Conservation (phyloP, 805 yeast species). For the Wickerhamiella australiensis region DNA sequence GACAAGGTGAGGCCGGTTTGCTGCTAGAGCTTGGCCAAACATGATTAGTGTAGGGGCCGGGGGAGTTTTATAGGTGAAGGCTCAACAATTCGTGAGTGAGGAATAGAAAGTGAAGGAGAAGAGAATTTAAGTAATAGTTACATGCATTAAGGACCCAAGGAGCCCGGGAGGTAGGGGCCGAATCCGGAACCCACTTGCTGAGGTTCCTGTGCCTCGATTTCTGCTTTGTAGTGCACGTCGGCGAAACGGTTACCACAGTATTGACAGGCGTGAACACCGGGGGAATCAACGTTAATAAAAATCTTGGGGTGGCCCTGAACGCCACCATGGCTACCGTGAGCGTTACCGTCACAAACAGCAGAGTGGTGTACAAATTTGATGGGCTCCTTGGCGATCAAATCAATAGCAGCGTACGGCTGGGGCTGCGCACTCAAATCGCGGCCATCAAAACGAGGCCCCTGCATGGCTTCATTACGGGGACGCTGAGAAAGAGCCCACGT, state of each 20-base stretch:
- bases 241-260: slow-evolving; percentile 41
- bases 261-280: slow-evolving; percentile 61
- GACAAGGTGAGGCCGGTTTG: slow-evolving; percentile 69
- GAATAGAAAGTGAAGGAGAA: no score
- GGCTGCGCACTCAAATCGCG: slow-evolving; percentile 60
- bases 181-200: slow-evolving; percentile 8
- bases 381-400: slow-evolving; percentile 65
- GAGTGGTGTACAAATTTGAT: slow-evolving; percentile 48
- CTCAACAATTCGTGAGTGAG: no score
- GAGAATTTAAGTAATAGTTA: background rate
- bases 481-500: slow-evolving; percentile 66
- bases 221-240: slow-evolving; percentile 20
- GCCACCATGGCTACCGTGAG: slow-evolving; percentile 39
- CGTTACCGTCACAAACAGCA: slow-evolving; percentile 71
- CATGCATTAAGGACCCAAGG: slow-evolving; percentile 7
- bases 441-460: slow-evolving; percentile 59
- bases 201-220: slow-evolving; percentile 20
- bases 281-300: slow-evolving; percentile 67
- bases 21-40: slow-evolving; percentile 74
- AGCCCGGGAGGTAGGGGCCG: slow-evolving; percentile 8
- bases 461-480: slow-evolving; percentile 43
- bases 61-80: background rate
- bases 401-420: slow-evolving; percentile 72
- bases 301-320: slow-evolving; percentile 74
- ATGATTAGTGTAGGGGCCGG: background rate